phyloP scores from a whole-genome alignment of 1,284 basidiomycete genomes.

The Irpex lacteus region DNA sequence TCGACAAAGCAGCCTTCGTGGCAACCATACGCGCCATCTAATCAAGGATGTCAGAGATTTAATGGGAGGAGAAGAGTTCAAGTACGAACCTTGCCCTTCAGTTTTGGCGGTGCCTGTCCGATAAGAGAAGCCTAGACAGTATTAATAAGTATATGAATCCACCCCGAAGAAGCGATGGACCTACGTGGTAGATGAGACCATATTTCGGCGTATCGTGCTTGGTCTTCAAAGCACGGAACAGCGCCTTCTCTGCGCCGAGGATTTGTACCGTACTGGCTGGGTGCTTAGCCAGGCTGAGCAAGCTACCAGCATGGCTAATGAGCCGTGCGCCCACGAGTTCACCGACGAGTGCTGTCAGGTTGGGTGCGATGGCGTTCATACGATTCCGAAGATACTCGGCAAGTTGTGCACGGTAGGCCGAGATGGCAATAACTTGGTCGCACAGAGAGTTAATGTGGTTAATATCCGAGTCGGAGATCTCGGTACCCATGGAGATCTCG shows the following conservation, averaged over 20 bases:
- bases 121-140: slow-evolving; percentile 79
- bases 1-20: slow-evolving; percentile 94
- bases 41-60: neutral
- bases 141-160: too few species aligned
- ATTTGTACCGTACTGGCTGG: slow-evolving; percentile 99
- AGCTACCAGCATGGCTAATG: slow-evolving; percentile 95
- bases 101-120: slow-evolving; percentile 95
- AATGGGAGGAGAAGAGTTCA: slow-evolving; percentile 3
- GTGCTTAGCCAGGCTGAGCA: slow-evolving; percentile 93
- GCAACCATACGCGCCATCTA: slow-evolving; percentile 99
- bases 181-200: slow-evolving; percentile 92
- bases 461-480: slow-evolving; percentile 96
- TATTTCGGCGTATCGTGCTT: slow-evolving; percentile 99
- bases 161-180: slow-evolving; percentile 22
- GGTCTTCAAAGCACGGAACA: slow-evolving; percentile 97
- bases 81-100: slow-evolving; percentile 86
- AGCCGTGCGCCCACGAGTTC: slow-evolving; percentile 95
- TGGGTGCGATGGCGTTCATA: slow-evolving; percentile 97
- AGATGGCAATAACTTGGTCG: slow-evolving; percentile 96
- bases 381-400: slow-evolving; percentile 95
- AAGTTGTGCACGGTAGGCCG: slow-evolving; percentile 90
- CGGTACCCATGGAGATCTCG: slow-evolving; percentile 98
- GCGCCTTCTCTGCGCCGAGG: slow-evolving; percentile 96
- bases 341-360: slow-evolving; percentile 93
- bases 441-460: slow-evolving; percentile 92